A percentile compares a stretch with the other conserved stretches of the same genome.
Evolutionary conservation across 345 rosid genomes (phyloP).

Genomic region (Heritiera littoralis): DNA sequence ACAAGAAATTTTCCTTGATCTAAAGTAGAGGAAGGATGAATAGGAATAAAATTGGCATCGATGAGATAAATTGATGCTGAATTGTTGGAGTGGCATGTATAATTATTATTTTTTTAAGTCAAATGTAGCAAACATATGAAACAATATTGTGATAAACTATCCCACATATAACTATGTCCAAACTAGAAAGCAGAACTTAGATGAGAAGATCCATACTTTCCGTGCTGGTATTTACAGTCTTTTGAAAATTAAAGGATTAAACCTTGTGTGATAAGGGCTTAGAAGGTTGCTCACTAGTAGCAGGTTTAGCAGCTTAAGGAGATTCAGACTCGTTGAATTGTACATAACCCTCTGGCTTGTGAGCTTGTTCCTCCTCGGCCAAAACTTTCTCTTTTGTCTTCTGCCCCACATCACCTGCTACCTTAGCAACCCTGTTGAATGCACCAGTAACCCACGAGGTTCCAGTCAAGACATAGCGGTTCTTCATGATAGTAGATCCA

Average conservation of each 20-base stretch:
- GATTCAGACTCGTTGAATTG: conserved; percentile 38
- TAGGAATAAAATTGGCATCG: neutral
- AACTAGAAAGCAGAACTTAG: neutral
- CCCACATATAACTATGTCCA: conserved; percentile 11
- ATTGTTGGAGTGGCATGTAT: neutral
- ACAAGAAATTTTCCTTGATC: neutral
- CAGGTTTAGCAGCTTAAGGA: conserved; percentile 24
- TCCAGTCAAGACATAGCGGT: conserved; percentile 74
- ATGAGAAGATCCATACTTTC: conserved; percentile 8
- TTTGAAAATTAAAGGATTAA: conserved; percentile 11
- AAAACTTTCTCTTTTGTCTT: conserved; percentile 75
- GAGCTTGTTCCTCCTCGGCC: conserved; percentile 53
- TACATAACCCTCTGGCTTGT: conserved; percentile 46
- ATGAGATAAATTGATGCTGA: neutral
- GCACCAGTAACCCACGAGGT: conserved; percentile 86
- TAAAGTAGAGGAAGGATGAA: neutral
- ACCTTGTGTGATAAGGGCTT: conserved; percentile 5
- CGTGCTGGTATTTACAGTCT: conserved; percentile 21
- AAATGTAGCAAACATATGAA: conserved; percentile 5
- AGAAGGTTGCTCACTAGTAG: conserved; percentile 2
- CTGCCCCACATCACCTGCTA: conserved; percentile 87
- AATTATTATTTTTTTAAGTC: neutral
- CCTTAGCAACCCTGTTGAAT: conserved; percentile 73
- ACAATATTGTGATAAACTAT: neutral
- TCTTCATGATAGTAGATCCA: conserved; percentile 82